Percentiles rank a stretch among this genome's conserved stretches.
These are phyloP conservation scores for Trichoderma atrobrunneum DNA, from an alignment of 2,329 filamentous ascomycete genomes.

Conservation along the genomic window DNA sequence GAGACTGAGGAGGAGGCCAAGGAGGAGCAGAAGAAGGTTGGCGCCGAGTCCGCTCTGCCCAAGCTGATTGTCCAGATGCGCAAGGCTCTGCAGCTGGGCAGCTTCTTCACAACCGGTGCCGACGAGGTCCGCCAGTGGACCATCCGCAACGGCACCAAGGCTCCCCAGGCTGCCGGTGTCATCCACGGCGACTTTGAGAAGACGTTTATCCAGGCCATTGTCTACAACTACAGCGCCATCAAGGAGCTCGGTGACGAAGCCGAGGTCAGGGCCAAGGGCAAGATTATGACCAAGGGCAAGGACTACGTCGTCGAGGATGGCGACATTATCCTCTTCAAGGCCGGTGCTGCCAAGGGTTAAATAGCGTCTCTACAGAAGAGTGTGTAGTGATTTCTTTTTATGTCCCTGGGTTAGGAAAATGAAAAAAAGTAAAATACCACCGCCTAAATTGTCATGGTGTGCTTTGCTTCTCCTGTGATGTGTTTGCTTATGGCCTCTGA, in stretches of 20 bases:
- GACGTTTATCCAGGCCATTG: conserved; percentile 95
- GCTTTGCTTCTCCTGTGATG: background rate
- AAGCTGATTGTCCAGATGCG: conserved; percentile 94
- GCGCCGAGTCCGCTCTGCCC: conserved; percentile 82
- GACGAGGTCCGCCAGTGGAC: conserved; percentile 99
- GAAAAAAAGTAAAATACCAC: conserved; percentile 15
- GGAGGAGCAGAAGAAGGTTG: conserved; percentile 86
- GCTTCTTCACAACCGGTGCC: conserved; percentile 94
- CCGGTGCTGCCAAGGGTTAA: conserved; percentile 73
- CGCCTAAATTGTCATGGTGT: background rate
- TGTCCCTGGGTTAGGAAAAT: conserved; percentile 16
- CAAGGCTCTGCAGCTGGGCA: conserved; percentile 81
- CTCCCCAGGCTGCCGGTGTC: conserved; percentile 94
- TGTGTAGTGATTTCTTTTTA: background rate
- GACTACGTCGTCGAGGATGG: conserved; percentile 89
- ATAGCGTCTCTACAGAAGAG: background rate
- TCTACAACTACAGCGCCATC: conserved; percentile 82
- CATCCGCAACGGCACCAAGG: conserved; percentile 91
- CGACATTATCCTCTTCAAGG: conserved; percentile 84
- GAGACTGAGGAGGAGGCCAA: conserved; percentile 71
- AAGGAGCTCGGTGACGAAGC: conserved; percentile 87
- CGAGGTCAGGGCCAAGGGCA: conserved; percentile 87
- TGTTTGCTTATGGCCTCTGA: background rate
- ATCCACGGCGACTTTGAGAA: conserved; percentile 99
- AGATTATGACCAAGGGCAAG: conserved; percentile 98